Evolutionary conservation across 192 early-diverging fungal species (phyloP).

Genomic region (Lobosporangium transversale): DNA sequence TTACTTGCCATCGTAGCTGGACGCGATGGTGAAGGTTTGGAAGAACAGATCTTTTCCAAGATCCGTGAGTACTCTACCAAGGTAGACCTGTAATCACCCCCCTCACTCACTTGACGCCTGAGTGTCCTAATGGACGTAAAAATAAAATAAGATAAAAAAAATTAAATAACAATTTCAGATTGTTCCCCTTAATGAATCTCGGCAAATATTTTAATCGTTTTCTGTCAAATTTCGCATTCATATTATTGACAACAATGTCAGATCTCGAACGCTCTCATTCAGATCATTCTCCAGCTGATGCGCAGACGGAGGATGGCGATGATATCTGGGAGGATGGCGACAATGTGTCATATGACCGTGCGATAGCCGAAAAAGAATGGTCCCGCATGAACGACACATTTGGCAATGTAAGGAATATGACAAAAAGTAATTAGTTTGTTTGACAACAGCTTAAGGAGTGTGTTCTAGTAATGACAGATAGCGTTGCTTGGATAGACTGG

Average conservation of each 20-base stretch:
- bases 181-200: background rate
- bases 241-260: too few species aligned
- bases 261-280: constrained; percentile 8
- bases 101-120: too few species aligned
- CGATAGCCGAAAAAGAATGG: constrained; percentile 70
- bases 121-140: too few species aligned
- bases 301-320: constrained; percentile 35
- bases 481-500: constrained; percentile 54
- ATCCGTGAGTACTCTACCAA: constrained; percentile 53
- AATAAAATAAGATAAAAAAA: background rate
- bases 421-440: too few species aligned
- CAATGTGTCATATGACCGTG: constrained; percentile 61
- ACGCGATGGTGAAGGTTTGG: constrained; percentile 39
- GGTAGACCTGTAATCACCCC: constrained; percentile 52
- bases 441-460: too few species aligned
- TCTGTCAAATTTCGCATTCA: too few species aligned
- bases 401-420: constrained; percentile 61
- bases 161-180: too few species aligned
- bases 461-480: background rate
- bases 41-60: constrained; percentile 52
- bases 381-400: constrained; percentile 66
- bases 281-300: constrained; percentile 21
- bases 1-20: constrained; percentile 51
- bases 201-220: background rate
- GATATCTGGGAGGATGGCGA: constrained; percentile 65